Conservation (phyloP, 108 stramenopile species). For the Cyclotella cryptica region DNA sequence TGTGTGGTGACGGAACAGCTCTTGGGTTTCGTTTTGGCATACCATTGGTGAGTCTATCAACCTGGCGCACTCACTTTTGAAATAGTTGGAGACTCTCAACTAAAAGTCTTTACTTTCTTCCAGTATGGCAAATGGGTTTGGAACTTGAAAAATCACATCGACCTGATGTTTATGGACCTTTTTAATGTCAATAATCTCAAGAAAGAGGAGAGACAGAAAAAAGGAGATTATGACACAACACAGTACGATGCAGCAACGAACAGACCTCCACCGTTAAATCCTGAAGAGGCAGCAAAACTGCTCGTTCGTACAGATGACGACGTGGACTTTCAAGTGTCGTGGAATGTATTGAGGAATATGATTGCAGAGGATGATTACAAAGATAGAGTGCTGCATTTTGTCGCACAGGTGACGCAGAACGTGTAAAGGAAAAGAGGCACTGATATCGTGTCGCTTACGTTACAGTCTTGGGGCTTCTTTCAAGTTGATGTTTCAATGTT, state of each 20-base stretch:
- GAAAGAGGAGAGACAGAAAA: conserved; percentile 25
- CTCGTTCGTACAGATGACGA: conserved; percentile 71
- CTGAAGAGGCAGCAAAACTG: conserved; percentile 62
- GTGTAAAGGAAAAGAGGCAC: background rate
- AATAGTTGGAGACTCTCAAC: background rate
- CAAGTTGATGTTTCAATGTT: too few species aligned
- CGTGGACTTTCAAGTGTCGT: conserved; percentile 71
- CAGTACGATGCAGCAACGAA: conserved; percentile 64
- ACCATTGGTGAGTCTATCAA: conserved; percentile 47
- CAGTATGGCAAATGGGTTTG: conserved; percentile 88
- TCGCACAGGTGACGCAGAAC: background rate
- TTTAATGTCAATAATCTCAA: conserved; percentile 62
- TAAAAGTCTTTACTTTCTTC: background rate
- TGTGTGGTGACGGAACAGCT: conserved; percentile 87
- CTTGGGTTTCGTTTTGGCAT: conserved; percentile 90
- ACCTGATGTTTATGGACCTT: conserved; percentile 81
- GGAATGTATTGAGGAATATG: conserved; percentile 79
- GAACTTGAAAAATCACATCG: conserved; percentile 82
- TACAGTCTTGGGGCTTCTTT: background rate
- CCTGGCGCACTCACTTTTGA: background rate
- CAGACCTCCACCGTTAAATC: conserved; percentile 31
- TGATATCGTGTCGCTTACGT: background rate
- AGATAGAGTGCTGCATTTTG: conserved; percentile 43
- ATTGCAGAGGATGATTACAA: conserved; percentile 64
- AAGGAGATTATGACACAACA: conserved; percentile 62